Conservation (phyloP, 345 rosid genomes). For the Microthlaspi erraticum region DNA sequence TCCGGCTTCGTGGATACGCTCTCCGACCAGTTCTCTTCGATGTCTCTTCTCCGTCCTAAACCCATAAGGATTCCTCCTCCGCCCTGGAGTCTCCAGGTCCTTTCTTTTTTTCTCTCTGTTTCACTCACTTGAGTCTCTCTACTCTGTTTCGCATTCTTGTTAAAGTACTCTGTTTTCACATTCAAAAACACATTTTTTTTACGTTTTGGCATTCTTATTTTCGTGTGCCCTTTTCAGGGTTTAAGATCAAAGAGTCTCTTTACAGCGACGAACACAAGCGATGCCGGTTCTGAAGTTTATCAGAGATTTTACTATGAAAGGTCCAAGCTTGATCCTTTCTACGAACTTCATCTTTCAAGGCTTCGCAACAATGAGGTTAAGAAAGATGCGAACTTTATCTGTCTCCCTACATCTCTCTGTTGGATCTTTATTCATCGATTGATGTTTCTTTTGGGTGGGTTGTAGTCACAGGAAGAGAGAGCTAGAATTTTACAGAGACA, state of each 20-base stretch:
- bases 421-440: neutral
- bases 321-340: neutral
- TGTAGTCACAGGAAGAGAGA: constrained; percentile 6
- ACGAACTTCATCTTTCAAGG: constrained; percentile 18
- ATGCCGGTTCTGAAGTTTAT: neutral
- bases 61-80: neutral
- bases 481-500: constrained; percentile 17
- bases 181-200: neutral
- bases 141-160: constrained; percentile 5
- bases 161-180: too few species aligned
- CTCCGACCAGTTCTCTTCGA: constrained; percentile 22
- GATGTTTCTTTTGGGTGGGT: neutral
- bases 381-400: neutral
- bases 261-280: neutral
- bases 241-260: neutral
- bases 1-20: neutral
- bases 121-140: neutral
- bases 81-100: constrained; percentile 6
- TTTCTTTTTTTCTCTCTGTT: neutral
- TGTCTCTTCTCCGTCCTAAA: constrained; percentile 21
- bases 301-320: neutral
- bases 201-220: neutral
- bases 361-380: neutral
- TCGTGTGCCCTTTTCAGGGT: constrained; percentile 8
- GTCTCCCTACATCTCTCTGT: neutral